Percentiles rank a stretch among this genome's conserved stretches.
These are phyloP conservation scores for Picochlorum sp. DNA, from an alignment of 139 green algal genomes.

Conservation along the genomic window DNA sequence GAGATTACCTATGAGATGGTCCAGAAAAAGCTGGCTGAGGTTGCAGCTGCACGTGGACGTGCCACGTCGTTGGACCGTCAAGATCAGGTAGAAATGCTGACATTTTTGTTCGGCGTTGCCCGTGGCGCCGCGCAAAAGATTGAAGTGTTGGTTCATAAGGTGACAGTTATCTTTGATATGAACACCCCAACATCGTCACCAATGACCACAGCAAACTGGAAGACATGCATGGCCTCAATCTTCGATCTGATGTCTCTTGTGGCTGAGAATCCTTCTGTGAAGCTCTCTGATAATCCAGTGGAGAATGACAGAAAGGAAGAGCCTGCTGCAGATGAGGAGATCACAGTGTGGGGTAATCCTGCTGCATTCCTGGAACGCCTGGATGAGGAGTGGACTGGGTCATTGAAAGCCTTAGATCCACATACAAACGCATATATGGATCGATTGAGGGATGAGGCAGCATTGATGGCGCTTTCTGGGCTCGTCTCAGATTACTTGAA, in stretches of 20 bases:
- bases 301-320: conserved; percentile 59
- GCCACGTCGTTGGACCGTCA: conserved; percentile 75
- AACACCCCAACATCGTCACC: conserved; percentile 65
- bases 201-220: conserved; percentile 78
- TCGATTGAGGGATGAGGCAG: conserved; percentile 85
- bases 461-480: conserved; percentile 80
- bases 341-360: conserved; percentile 85
- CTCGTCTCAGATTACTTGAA: conserved; percentile 58
- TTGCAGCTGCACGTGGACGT: conserved; percentile 71
- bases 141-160: conserved; percentile 63
- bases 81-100: conserved; percentile 91
- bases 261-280: conserved; percentile 16
- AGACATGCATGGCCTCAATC: conserved; percentile 57
- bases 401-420: conserved; percentile 90
- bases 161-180: conserved; percentile 92
- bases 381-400: conserved; percentile 97
- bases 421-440: conserved; percentile 96
- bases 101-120: conserved; percentile 75
- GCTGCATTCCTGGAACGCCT: conserved; percentile 90
- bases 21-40: conserved; percentile 82
- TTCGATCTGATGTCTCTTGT: conserved; percentile 37
- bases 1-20: conserved; percentile 98
- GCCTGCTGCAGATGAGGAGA: conserved; percentile 19
- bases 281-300: conserved; percentile 53
- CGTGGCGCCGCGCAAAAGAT: conserved; percentile 74